Conservation (phyloP, 2,329 filamentous ascomycete species). For the Ascochyta clinopodiicola region DNA sequence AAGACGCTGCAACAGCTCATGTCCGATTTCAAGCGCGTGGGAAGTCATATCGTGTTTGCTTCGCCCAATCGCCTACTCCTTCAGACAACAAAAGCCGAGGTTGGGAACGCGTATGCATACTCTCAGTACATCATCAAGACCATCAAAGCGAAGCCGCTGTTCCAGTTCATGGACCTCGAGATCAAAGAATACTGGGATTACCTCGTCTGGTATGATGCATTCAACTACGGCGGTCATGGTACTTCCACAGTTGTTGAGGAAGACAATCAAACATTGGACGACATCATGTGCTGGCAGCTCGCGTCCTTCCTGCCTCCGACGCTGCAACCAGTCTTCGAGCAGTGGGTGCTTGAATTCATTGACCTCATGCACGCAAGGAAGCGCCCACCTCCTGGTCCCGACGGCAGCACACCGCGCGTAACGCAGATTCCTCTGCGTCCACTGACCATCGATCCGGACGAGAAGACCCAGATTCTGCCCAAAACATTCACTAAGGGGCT, state of each 20-base stretch:
- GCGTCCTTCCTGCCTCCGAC: slow-evolving; percentile 82
- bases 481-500: slow-evolving; percentile 86
- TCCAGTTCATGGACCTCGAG: slow-evolving; percentile 95
- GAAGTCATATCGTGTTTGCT: slow-evolving; percentile 94
- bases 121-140: slow-evolving; percentile 97
- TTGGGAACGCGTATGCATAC: slow-evolving; percentile 96
- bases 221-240: slow-evolving; percentile 96
- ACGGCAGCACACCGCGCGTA: slow-evolving; percentile 59
- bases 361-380: slow-evolving; percentile 92
- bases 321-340: slow-evolving; percentile 83
- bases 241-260: slow-evolving; percentile 78
- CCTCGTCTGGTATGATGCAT: slow-evolving; percentile 97
- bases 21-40: slow-evolving; percentile 93
- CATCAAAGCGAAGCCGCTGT: slow-evolving; percentile 92
- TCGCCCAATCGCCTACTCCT: slow-evolving; percentile 87
- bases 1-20: slow-evolving; percentile 98
- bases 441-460: slow-evolving; percentile 62
- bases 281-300: slow-evolving; percentile 98
- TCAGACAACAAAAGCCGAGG: slow-evolving; percentile 95
- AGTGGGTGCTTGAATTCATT: slow-evolving; percentile 95
- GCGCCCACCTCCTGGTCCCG: slow-evolving; percentile 57
- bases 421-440: slow-evolving; percentile 67
- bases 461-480: slow-evolving; percentile 72
- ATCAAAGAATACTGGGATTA: slow-evolving; percentile 99
- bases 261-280: slow-evolving; percentile 82